A percentile compares a stretch with the other conserved stretches of the same genome.
These are phyloP conservation scores for Haplographium delicatum DNA, from an alignment of 495 filamentous ascomycete genomes.

Conservation along the genomic window DNA sequence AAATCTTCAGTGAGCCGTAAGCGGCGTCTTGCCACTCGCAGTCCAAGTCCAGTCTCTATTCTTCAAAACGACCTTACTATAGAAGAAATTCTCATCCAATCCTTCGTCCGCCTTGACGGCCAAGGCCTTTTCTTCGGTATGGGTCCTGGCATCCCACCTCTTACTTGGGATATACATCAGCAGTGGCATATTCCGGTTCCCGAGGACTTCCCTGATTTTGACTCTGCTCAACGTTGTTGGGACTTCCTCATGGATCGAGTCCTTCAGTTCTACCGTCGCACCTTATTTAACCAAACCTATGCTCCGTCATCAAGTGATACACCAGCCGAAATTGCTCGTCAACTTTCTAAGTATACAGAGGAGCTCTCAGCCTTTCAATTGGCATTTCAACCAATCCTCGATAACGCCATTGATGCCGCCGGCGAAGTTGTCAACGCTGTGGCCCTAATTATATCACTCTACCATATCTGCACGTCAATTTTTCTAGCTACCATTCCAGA, in stretches of 20 bases:
- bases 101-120: constrained; percentile 39
- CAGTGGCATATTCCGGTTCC: constrained; percentile 15
- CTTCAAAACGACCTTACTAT: constrained; percentile 18
- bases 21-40: constrained; percentile 7
- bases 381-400: constrained; percentile 18
- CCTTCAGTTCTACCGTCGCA: constrained; percentile 18
- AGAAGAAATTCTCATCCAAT: constrained; percentile 31
- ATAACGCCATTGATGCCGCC: constrained; percentile 4
- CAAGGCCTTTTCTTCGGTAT: constrained; percentile 19
- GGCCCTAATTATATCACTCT: constrained; percentile 18
- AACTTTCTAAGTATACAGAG: background rate
- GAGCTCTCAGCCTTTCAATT: constrained; percentile 10
- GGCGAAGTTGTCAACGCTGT: constrained; percentile 13
- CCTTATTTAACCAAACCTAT: constrained; percentile 12
- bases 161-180: constrained; percentile 24
- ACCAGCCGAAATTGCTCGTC: background rate
- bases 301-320: constrained; percentile 2
- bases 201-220: constrained; percentile 9
- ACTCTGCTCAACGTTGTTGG: constrained; percentile 18
- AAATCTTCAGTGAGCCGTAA: background rate
- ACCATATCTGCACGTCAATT: constrained; percentile 11
- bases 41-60: constrained; percentile 3
- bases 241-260: constrained; percentile 25
- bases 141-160: constrained; percentile 17
- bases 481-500: constrained; percentile 2